A percentile compares a stretch with the other conserved stretches of the same genome.
phyloP scores from a whole-genome alignment of 2,329 filamentous ascomycete species.

The Arachnomyces sp. region DNA sequence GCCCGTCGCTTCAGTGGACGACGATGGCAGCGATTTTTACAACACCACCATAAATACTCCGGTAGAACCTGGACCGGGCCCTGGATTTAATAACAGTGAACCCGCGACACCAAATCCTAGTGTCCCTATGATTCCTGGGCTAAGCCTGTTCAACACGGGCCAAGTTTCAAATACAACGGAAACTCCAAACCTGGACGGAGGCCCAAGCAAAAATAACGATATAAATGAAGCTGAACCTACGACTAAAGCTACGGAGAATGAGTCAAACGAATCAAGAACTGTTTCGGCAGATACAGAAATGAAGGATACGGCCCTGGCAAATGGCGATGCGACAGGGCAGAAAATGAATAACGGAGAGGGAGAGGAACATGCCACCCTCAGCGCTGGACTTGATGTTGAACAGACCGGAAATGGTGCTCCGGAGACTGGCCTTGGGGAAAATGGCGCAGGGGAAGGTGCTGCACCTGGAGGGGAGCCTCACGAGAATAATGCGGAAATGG shows the following conservation, averaged over 20 bases:
- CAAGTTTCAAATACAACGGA: not conserved
- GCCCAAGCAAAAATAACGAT: too few species aligned
- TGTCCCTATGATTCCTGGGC: constrained; percentile 27
- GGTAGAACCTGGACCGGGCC: constrained; percentile 10
- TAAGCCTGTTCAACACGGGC: constrained; percentile 22
- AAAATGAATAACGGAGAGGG: not conserved
- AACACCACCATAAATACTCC: constrained; percentile 31
- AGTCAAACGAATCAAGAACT: too few species aligned
- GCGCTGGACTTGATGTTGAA: not conserved
- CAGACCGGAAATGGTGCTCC: not conserved
- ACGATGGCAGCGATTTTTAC: constrained; percentile 37
- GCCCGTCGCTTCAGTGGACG: constrained; percentile 10
- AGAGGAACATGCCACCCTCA: too few species aligned
- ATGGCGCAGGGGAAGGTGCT: not conserved
- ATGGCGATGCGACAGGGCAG: not conserved
- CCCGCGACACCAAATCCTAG: constrained; percentile 12
- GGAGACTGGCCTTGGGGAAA: not conserved
- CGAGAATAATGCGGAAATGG: constrained; percentile 31
- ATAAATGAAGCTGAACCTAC: too few species aligned
- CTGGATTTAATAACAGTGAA: constrained; percentile 9
- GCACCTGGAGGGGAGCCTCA: constrained; percentile 7
- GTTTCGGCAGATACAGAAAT: not conserved
- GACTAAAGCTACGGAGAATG: too few species aligned
- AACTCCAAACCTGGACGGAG: too few species aligned
- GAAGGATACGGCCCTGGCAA: not conserved